phyloP scores from a whole-genome alignment of 208 protist species.

The Crithidia bombi region DNA sequence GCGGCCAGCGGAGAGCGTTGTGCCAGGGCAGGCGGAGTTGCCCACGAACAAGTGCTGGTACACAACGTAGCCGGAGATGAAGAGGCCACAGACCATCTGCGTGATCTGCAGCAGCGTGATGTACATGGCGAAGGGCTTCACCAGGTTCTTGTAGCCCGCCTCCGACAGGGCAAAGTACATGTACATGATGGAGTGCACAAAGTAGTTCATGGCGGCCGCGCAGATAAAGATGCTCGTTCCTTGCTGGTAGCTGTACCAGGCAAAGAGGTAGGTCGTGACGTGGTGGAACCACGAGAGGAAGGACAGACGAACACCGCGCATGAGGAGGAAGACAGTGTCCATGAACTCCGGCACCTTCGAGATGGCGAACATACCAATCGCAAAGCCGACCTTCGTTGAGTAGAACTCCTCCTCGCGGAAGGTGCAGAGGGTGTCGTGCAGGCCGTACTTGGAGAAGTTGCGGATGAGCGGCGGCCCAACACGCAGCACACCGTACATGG shows the following conservation, averaged over 20 bases:
- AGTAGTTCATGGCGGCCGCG: slow-evolving; percentile 92
- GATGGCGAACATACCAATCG: slow-evolving; percentile 77
- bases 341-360: slow-evolving; percentile 89
- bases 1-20: slow-evolving; percentile 37
- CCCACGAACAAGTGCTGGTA: slow-evolving; percentile 37
- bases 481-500: slow-evolving; percentile 66
- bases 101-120: slow-evolving; percentile 91
- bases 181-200: slow-evolving; percentile 96
- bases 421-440: slow-evolving; percentile 76
- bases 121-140: slow-evolving; percentile 82
- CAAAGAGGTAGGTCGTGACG: slow-evolving; percentile 89
- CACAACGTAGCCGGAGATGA: slow-evolving; percentile 65
- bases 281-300: slow-evolving; percentile 94
- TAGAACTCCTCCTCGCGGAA: slow-evolving; percentile 67
- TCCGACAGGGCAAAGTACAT: slow-evolving; percentile 92
- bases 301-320: slow-evolving; percentile 71
- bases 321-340: slow-evolving; percentile 85
- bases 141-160: slow-evolving; percentile 63
- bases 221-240: slow-evolving; percentile 65
- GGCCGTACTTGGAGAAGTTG: slow-evolving; percentile 31
- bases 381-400: slow-evolving; percentile 69
- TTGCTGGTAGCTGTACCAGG: slow-evolving; percentile 81
- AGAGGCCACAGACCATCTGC: slow-evolving; percentile 93
- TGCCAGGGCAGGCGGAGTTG: slow-evolving; percentile 41
- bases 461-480: slow-evolving; percentile 50